Percentiles rank a stretch among this genome's conserved stretches.
Conservation (phyloP, 768 basidiomycete species). For the Ramaria sp. region DNA sequence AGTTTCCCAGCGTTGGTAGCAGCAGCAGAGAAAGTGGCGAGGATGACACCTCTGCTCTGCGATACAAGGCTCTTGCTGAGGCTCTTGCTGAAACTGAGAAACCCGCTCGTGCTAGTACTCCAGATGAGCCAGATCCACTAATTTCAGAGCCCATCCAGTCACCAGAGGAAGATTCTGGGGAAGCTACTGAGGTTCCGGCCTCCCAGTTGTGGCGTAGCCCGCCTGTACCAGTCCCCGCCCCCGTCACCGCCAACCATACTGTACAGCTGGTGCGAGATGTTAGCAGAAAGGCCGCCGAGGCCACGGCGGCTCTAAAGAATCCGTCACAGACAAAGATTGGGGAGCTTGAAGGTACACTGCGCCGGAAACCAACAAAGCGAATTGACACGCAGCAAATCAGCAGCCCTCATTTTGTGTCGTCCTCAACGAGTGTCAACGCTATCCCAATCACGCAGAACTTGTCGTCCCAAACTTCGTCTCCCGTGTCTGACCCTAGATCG, state of each 20-base stretch:
- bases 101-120: background rate
- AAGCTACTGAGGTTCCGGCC: slow-evolving; percentile 8
- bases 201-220: slow-evolving; percentile 5
- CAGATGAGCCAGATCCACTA: background rate
- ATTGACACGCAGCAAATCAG: slow-evolving; percentile 58
- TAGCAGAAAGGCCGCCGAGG: slow-evolving; percentile 56
- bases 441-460: slow-evolving; percentile 40
- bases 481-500: slow-evolving; percentile 14
- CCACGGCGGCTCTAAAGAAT: slow-evolving; percentile 46
- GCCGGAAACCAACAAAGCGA: slow-evolving; percentile 38
- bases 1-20: slow-evolving; percentile 1
- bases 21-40: slow-evolving; percentile 6
- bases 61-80: slow-evolving; percentile 67
- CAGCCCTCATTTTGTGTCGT: slow-evolving; percentile 52
- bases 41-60: slow-evolving; percentile 30
- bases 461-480: slow-evolving; percentile 10
- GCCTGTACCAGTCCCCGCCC: background rate
- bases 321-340: slow-evolving; percentile 33
- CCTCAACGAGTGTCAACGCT: slow-evolving; percentile 57
- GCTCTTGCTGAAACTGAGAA: slow-evolving; percentile 54
- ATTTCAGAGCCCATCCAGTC: background rate
- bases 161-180: slow-evolving; percentile 6
- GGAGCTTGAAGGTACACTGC: slow-evolving; percentile 28
- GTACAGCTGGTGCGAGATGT: slow-evolving; percentile 54
- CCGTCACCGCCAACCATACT: slow-evolving; percentile 21